Conservation (phyloP, 225 moss, liverwort and hornwort species). For the Ulota crispa region DNA sequence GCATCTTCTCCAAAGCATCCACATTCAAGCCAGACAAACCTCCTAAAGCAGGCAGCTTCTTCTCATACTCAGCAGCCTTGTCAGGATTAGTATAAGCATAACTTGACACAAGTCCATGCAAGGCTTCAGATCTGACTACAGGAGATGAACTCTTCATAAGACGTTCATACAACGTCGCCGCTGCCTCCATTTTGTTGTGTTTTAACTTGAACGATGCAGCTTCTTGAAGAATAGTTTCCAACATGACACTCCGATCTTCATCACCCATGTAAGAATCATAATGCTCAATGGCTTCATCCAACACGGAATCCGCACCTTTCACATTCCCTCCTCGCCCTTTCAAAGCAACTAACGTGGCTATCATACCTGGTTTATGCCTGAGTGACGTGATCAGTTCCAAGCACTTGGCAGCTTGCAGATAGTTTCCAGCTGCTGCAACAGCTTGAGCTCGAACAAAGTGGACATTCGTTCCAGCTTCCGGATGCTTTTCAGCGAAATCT, state of each 20-base stretch:
- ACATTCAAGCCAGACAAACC: conserved; percentile 66
- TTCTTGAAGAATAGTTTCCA: conserved; percentile 58
- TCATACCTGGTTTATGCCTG: conserved; percentile 76
- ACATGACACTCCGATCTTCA: conserved; percentile 47
- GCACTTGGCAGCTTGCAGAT: conserved; percentile 71
- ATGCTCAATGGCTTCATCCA: conserved; percentile 82
- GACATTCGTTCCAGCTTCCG: conserved; percentile 55
- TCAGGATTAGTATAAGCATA: conserved; percentile 73
- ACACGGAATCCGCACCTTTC: conserved; percentile 72
- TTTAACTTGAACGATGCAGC: conserved; percentile 92
- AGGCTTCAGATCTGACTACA: conserved; percentile 73
- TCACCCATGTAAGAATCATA: conserved; percentile 89
- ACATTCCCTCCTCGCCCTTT: conserved; percentile 79
- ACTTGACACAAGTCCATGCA: conserved; percentile 83
- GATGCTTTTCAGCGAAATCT: conserved; percentile 69
- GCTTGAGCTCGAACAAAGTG: conserved; percentile 85
- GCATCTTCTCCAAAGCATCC: conserved; percentile 75
- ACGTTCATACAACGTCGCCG: conserved; percentile 76
- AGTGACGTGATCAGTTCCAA: conserved; percentile 71
- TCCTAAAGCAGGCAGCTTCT: conserved; percentile 75
- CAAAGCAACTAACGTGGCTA: conserved; percentile 85
- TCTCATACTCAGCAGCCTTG: conserved; percentile 79
- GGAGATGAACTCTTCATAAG: conserved; percentile 73
- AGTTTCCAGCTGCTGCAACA: conserved; percentile 71
- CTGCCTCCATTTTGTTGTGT: conserved; percentile 78